phyloP scores from a whole-genome alignment of 352 stramenopile species.

The Aphanomyces stellatus region DNA sequence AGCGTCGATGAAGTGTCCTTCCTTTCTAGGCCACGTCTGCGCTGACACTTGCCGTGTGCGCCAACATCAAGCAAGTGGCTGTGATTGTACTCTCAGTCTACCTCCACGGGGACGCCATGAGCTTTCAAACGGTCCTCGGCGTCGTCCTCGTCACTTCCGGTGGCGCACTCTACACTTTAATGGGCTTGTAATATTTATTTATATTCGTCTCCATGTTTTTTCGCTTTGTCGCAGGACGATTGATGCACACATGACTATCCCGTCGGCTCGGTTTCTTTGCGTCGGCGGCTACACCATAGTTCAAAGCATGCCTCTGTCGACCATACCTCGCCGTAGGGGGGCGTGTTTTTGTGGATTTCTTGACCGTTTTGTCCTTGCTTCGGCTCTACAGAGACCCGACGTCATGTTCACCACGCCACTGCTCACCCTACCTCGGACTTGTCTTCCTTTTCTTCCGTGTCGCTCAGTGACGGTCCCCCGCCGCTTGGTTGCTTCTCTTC shows the following conservation, averaged over 20 bases:
- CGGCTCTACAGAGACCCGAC: neutral
- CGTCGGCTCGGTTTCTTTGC: conserved; percentile 6
- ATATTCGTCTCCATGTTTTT: neutral
- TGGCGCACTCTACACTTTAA: conserved; percentile 61
- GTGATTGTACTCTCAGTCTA: conserved; percentile 74
- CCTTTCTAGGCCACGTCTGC: conserved; percentile 69
- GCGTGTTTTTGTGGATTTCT: conserved; percentile 47
- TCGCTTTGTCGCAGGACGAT: too few species aligned
- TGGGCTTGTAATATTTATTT: conserved; percentile 15
- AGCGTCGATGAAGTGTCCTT: neutral
- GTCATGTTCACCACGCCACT: neutral
- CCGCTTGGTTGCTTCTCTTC: conserved; percentile 27
- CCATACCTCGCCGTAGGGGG: conserved; percentile 48
- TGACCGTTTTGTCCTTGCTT: conserved; percentile 29
- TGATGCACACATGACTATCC: too few species aligned
- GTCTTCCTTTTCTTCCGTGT: conserved; percentile 17
- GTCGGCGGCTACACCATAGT: conserved; percentile 16
- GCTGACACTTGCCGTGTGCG: conserved; percentile 90
- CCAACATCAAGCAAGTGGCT: conserved; percentile 92
- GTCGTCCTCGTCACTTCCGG: conserved; percentile 62
- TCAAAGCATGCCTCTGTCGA: neutral
- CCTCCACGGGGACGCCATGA: conserved; percentile 67
- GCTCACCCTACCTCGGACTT: neutral
- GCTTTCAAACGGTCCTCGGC: conserved; percentile 52
- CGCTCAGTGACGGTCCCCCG: conserved; percentile 21